Base-by-base conservation (phyloP, 768 basidiomycete genomes). In the Kwoniella europaea region DNA sequence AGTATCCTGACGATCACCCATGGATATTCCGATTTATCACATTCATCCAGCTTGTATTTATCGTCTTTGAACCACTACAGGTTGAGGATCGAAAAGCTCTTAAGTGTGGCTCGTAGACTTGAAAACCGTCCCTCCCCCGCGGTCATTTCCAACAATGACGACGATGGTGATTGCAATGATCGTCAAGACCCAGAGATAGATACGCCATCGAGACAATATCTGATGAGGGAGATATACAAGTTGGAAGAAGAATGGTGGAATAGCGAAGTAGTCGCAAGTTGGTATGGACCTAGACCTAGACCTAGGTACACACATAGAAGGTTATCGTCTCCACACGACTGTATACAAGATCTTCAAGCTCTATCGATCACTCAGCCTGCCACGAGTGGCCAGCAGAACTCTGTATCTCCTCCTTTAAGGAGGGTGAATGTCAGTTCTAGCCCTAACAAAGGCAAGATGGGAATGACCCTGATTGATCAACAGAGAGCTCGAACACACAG, bases 221-320 rank as follows among this genome's bases (percentile, higher is more conserved):
- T 58, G 22, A 35, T 35, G 12, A 27, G 29, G 29, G 24, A 73
- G 43, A 59, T 79, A 16, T 63, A 75, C 3, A 35, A 16, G 10
- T 64, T 79, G 42, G 78, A 77, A 63, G 24, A 41, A 1, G 76
- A 77, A 10, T 79, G 78, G 78, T 77, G 78, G 78, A 35, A 29
- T 24, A 74, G 71, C 29, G 74, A 75, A 53, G 69, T 79, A 13
- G 76, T 72, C 5, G 76, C 71, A 29, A 65, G 73, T 15, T 79
- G 78, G 78, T 79, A 71, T 43, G 78, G 78, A 2, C 78, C 78
- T 12, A 42, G 63, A 65, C 78, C 76, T 1, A 22, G 35, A 58
- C 44, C 24, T 13, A 24, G 9, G 6, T 35, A 4, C 16, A 27
- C 57, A 16, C 1, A 12, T 9, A 29, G 15, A 15, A 15, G 57